Percentiles rank a stretch among this genome's conserved stretches.
phyloP scores from a whole-genome alignment of 2,329 filamentous ascomycete species.

The Stemphylium lycopersici region DNA sequence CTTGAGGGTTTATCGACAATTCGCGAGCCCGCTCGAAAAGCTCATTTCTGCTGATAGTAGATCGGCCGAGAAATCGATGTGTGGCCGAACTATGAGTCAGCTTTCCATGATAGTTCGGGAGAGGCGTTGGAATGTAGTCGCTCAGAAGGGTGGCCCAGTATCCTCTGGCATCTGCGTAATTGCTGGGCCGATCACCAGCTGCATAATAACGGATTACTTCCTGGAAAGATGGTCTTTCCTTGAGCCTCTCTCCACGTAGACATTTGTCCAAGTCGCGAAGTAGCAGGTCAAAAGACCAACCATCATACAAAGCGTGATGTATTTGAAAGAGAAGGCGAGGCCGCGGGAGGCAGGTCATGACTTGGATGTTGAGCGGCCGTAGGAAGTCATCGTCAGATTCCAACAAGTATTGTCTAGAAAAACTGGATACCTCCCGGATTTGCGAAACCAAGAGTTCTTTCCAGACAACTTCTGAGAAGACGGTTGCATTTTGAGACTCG shows the following conservation, averaged over 20 bases:
- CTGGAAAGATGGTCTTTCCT: constrained; percentile 64
- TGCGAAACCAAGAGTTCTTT: constrained; percentile 54
- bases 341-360: constrained; percentile 43
- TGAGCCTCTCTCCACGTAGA: constrained; percentile 46
- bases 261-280: constrained; percentile 68
- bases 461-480: constrained; percentile 71
- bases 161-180: constrained; percentile 28
- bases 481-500: constrained; percentile 47
- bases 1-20: constrained; percentile 65
- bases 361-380: constrained; percentile 67
- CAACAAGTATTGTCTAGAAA: constrained; percentile 51
- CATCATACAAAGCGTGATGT: constrained; percentile 88
- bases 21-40: constrained; percentile 31
- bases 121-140: constrained; percentile 58
- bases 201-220: constrained; percentile 62
- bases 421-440: constrained; percentile 51
- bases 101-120: constrained; percentile 65
- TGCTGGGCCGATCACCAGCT: constrained; percentile 4
- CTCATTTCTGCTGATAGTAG: constrained; percentile 17
- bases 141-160: constrained; percentile 75
- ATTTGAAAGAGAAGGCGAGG: constrained; percentile 59
- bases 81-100: constrained; percentile 13
- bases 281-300: constrained; percentile 86
- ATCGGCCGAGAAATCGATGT: constrained; percentile 26
- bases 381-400: constrained; percentile 53